These are phyloP conservation scores for Botryotinia calthae DNA, from an alignment of 2,329 filamentous ascomycete genomes.

Conservation along the genomic window DNA sequence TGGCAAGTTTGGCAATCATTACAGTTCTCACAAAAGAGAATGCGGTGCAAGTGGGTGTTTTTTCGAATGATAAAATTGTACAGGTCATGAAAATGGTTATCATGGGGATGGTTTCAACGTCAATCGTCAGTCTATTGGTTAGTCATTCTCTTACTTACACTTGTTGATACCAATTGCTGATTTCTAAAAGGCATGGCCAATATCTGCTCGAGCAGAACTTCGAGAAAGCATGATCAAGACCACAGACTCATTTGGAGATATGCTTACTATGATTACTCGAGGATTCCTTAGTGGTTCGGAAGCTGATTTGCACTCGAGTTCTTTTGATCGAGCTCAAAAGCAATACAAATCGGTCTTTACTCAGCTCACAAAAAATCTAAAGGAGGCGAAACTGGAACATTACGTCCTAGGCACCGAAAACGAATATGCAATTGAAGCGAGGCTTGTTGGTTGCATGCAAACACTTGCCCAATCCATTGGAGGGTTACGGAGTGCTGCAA, in stretches of 20 bases:
- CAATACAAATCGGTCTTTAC: slow-evolving; percentile 66
- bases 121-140: slow-evolving; percentile 72
- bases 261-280: slow-evolving; percentile 76
- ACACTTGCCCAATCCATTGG: slow-evolving; percentile 84
- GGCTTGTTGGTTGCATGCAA: slow-evolving; percentile 80
- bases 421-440: slow-evolving; percentile 75
- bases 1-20: slow-evolving; percentile 85
- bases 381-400: slow-evolving; percentile 87
- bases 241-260: slow-evolving; percentile 73
- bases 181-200: slow-evolving; percentile 49
- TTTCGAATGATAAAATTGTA: slow-evolving; percentile 76
- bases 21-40: slow-evolving; percentile 90
- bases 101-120: slow-evolving; percentile 71
- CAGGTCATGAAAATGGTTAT: slow-evolving; percentile 81
- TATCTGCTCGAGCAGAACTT: slow-evolving; percentile 71
- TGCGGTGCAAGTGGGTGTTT: slow-evolving; percentile 75
- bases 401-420: slow-evolving; percentile 76
- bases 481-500: slow-evolving; percentile 82
- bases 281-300: slow-evolving; percentile 83
- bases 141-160: slow-evolving; percentile 37
- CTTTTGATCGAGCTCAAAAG: slow-evolving; percentile 60
- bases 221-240: slow-evolving; percentile 70
- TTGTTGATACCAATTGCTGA: neutral
- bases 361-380: slow-evolving; percentile 71
- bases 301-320: slow-evolving; percentile 66